Conservation (phyloP, 208 protist genomes). For the Porcisia deanei region DNA sequence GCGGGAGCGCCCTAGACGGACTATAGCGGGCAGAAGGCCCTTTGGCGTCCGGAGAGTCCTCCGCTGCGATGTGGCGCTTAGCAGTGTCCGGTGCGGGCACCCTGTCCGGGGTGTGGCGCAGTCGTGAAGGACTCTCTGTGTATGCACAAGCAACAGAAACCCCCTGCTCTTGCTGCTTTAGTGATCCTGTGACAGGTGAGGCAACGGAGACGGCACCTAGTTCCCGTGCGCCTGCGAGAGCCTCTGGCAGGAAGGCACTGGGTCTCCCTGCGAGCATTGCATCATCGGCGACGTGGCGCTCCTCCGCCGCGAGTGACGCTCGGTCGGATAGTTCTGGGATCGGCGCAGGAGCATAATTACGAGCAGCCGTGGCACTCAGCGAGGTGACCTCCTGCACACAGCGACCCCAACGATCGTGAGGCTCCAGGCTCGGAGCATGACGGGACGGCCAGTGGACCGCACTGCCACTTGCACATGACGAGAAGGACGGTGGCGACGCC, state of each 20-base stretch:
- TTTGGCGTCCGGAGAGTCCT: not conserved
- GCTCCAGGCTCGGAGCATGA: not conserved
- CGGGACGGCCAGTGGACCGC: not conserved
- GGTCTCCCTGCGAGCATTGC: not conserved
- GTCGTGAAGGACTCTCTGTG: slow-evolving; percentile 18
- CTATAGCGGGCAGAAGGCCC: not conserved
- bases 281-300: not conserved
- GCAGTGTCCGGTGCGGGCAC: not conserved
- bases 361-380: not conserved
- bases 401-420: not conserved
- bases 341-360: not conserved
- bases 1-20: not conserved
- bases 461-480: slow-evolving; percentile 7
- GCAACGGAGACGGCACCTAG: not conserved
- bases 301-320: not conserved
- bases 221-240: not conserved
- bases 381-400: not conserved
- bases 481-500: slow-evolving; percentile 10
- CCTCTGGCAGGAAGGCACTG: not conserved
- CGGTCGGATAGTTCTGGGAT: not conserved
- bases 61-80: not conserved
- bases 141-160: not conserved
- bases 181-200: not conserved
- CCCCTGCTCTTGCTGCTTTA: not conserved
- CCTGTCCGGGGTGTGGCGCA: not conserved